Evolutionary conservation across 2,329 filamentous ascomycete species (phyloP), one percentile per base, ranked within the genome.

Genomic region (Dichotomopilus funicola): DNA sequence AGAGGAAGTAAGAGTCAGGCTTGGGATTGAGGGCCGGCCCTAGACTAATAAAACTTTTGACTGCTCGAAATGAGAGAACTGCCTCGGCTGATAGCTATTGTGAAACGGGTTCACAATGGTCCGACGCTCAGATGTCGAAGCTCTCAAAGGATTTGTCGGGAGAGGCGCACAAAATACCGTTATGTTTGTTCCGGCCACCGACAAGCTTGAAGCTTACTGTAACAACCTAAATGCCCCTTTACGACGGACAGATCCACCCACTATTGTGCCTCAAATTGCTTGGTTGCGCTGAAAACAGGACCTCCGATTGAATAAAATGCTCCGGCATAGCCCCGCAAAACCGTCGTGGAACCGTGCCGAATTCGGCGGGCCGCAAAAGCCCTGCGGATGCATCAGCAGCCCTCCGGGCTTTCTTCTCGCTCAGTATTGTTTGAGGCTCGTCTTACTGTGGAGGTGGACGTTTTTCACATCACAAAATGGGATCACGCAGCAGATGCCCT

Each of bases 351-450:
- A 12, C 34, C 13, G 19, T 27, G 59, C 59, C 59, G 59, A 59
- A 27, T 46, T 61, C 59, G 59, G 59, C 57, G 19, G 19, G 19
- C 19, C 19, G 19, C 19, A 27, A 27, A 27, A 27, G 19, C 19
- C 19, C 19, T 27, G 19, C 19, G 19, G 19, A 27, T 27, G 19
- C 19, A 27, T 27, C 19, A 27, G 19, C 19, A 27, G 19, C 19
- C 19, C 19, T 27, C 19, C 3, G 19, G 19, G 19, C 19, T 27
- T 27, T 27, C 19, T 27, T 27, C 19, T 27, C 19, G 19, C 19
- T 27, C 19, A 27, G 19, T 3, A 27, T 27, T 27, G 19, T 27
- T 27, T 27, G 19, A 27, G 19, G 19, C 19, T 27, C 19, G 19
- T 27, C 19, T 27, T 27, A 27, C 19, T 27, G 19, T 27, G 19